phyloP scores from a whole-genome alignment of 768 basidiomycete species.

The Kondoa subrosea region DNA sequence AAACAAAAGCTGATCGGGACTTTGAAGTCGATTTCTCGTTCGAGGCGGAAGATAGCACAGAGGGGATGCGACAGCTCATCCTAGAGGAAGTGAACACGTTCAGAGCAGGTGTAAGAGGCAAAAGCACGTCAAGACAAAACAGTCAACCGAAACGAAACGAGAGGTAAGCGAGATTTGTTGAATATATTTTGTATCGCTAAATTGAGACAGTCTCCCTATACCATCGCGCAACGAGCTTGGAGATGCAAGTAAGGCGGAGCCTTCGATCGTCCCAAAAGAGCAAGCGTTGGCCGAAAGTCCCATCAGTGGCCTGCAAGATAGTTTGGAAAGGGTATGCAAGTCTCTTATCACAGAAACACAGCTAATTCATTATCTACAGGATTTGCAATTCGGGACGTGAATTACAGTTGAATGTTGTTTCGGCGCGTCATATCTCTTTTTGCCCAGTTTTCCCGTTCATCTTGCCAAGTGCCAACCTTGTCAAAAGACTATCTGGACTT shows the following conservation, averaged over 20 bases:
- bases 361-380: neutral
- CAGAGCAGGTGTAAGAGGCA: conserved; percentile 59
- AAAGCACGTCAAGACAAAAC: conserved; percentile 10
- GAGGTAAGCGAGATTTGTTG: conserved; percentile 7
- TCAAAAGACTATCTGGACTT: too few relatives aligned
- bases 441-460: too few relatives aligned
- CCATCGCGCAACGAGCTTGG: conserved; percentile 13
- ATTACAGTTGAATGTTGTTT: too few relatives aligned
- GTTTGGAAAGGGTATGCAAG: conserved; percentile 12
- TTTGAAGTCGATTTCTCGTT: conserved; percentile 74
- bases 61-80: conserved; percentile 92
- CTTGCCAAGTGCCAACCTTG: too few relatives aligned
- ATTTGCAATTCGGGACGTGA: neutral
- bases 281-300: conserved; percentile 14
- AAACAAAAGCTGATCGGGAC: too few relatives aligned
- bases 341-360: neutral
- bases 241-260: neutral
- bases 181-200: neutral
- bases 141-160: conserved; percentile 15
- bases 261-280: conserved; percentile 4
- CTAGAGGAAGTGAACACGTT: conserved; percentile 80
- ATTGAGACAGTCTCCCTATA: conserved; percentile 15
- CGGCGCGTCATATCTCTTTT: too few relatives aligned
- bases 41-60: conserved; percentile 88
- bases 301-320: conserved; percentile 12